Conservation (phyloP, 2,329 filamentous ascomycete species). For the Stagonosporopsis rhizophila region DNA sequence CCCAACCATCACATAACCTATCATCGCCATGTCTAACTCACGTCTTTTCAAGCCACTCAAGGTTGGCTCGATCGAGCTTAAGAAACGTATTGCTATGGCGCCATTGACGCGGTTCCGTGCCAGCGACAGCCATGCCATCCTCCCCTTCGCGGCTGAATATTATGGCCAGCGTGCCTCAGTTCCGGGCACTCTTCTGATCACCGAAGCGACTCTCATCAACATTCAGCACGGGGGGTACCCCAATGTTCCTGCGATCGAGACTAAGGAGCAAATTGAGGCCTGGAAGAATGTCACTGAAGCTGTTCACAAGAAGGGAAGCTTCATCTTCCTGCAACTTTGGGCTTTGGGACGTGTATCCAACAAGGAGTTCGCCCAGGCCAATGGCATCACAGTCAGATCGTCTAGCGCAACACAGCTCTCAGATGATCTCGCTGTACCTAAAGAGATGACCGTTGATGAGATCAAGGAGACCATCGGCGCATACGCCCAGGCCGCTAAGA, state of each 20-base stretch:
- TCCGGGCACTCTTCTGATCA: conserved; percentile 65
- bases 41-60: conserved; percentile 47
- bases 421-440: conserved; percentile 54
- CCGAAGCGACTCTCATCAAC: conserved; percentile 63
- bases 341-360: conserved; percentile 64
- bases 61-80: conserved; percentile 43
- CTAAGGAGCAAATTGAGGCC: conserved; percentile 54
- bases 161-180: conserved; percentile 62
- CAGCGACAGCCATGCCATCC: conserved; percentile 57
- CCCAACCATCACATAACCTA: not conserved
- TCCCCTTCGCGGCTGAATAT: conserved; percentile 56
- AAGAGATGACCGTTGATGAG: conserved; percentile 49
- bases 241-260: conserved; percentile 66
- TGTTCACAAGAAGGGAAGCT: conserved; percentile 68
- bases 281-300: conserved; percentile 69
- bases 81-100: conserved; percentile 47
- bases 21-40: conserved; percentile 33
- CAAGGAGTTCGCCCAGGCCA: conserved; percentile 44
- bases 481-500: conserved; percentile 54
- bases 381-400: conserved; percentile 45
- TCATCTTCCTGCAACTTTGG: conserved; percentile 70
- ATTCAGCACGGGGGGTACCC: conserved; percentile 56
- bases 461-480: conserved; percentile 49
- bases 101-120: conserved; percentile 52
- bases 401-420: conserved; percentile 40